These are phyloP conservation scores for Yamadazyma sp. DNA, from an alignment of 1,139 yeast genomes.

Conservation along the genomic window DNA sequence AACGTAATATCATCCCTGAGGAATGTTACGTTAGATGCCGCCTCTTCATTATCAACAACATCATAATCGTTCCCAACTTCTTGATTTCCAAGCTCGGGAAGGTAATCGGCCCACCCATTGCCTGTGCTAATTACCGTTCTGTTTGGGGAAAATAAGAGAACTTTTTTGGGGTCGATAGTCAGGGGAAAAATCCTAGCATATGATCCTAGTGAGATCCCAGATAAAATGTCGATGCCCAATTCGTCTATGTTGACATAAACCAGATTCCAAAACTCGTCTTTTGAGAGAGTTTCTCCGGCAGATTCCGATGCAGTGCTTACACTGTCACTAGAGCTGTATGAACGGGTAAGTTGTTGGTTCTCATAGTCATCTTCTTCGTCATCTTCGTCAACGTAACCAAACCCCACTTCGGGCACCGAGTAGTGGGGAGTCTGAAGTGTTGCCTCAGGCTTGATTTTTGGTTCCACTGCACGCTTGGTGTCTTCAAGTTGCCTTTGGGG, in stretches of 20 bases:
- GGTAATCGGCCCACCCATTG: conserved; percentile 10
- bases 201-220: conserved; percentile 4
- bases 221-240: conserved; percentile 11
- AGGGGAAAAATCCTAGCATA: conserved; percentile 6
- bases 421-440: too few species aligned
- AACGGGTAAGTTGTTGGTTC: too few species aligned
- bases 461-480: background rate
- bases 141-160: conserved; percentile 8
- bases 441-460: background rate
- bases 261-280: background rate
- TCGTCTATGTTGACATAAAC: conserved; percentile 5
- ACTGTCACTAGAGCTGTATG: background rate
- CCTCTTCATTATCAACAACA: conserved; percentile 7
- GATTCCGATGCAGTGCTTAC: conserved; percentile 6
- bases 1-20: conserved; percentile 26
- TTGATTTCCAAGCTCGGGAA: conserved; percentile 5
- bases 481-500: background rate
- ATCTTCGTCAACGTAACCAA: conserved; percentile 36
- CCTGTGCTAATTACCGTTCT: conserved; percentile 8
- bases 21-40: conserved; percentile 15
- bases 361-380: conserved; percentile 20
- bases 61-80: conserved; percentile 6
- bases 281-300: background rate
- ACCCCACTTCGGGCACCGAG: too few species aligned
- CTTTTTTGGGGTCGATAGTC: conserved; percentile 4